These are phyloP conservation scores for Beauveria australis DNA, from an alignment of 2,329 filamentous ascomycete species.

Conservation along the genomic window DNA sequence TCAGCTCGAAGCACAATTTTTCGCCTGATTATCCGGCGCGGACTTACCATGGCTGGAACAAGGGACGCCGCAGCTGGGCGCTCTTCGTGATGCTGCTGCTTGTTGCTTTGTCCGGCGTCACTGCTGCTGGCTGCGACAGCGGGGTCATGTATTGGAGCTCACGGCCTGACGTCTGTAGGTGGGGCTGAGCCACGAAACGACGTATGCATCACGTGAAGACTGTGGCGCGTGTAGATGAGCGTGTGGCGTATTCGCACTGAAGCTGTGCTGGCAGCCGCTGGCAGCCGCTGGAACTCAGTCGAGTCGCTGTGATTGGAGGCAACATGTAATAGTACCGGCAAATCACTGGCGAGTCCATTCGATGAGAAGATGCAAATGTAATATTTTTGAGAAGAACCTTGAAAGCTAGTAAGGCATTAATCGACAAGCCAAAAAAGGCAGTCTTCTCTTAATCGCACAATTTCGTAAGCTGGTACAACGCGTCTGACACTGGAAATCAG, in stretches of 20 bases:
- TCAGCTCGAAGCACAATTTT: not conserved
- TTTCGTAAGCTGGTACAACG: not conserved
- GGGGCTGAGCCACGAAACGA: slow-evolving; percentile 18
- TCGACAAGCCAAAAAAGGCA: no score
- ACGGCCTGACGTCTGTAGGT: slow-evolving; percentile 25
- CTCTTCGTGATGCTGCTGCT: not conserved
- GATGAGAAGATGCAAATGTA: not conserved
- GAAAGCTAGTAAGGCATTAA: no score
- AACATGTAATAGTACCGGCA: no score
- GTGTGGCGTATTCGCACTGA: slow-evolving; percentile 11
- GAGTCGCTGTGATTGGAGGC: not conserved
- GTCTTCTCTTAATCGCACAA: no score
- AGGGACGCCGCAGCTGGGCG: not conserved
- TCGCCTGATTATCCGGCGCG: not conserved
- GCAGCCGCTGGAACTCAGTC: not conserved
- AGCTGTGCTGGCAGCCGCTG: not conserved
- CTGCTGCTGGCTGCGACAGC: slow-evolving; percentile 9
- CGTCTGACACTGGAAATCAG: slow-evolving; percentile 15
- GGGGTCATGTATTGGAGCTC: slow-evolving; percentile 18
- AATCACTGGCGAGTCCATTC: no score
- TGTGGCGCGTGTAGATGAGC: not conserved
- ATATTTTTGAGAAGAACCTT: no score
- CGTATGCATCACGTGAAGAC: slow-evolving; percentile 5
- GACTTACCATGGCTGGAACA: slow-evolving; percentile 5
- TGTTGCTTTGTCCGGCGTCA: slow-evolving; percentile 6